Base-by-base conservation (phyloP, 2,329 filamentous ascomycete species). In the Paecilomyces niveus region DNA sequence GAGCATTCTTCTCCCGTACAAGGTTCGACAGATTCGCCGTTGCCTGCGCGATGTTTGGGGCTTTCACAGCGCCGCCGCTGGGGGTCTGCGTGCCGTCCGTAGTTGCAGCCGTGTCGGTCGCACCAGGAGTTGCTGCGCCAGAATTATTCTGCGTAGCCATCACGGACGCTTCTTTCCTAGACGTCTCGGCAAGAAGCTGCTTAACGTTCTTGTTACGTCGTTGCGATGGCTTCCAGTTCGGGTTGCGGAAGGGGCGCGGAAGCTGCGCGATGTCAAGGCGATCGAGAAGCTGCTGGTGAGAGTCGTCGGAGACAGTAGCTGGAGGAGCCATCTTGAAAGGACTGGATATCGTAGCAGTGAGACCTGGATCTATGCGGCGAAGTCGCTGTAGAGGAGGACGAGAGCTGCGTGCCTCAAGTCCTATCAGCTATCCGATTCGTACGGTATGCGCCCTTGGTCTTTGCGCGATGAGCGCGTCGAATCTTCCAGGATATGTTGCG, bases 181-280 rank as follows among this genome's bases (percentile, higher is more conserved):
- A 85, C 11, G 89, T 90, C 69, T 99, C 94, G 60, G 91, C 89
- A 61, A 99, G 83, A 62, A 99, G 94, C 67, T 96, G 90, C 76
- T 97, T 97, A 76, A 97, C 88, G 75, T 96, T 97, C 81, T 99
- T 99, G 84, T 99, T 99, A 75, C 94, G 90, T 55, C 94, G 92
- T 75, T 92, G 89, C 64, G 93, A 91, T 15, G 94, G 91, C 70
- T 90, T 92, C 94, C 94, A 99, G 72, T 85, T 79, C 2, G 89
- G 81, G 72, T 92, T 96, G 74, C 93, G 92, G 81, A 97, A 99
- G 69, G 86, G 89, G 78, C 95, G 96, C 67, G 86, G 86, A 70
- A 90, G 85, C 60, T 86, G 85, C 74, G 94, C 88, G 69, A 97
- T 91, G 80, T 99, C 94, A 70, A 97, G 89, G 72, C 89, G 81